phyloP scores from a whole-genome alignment of 2,329 filamentous ascomycete species.

The Magnaporthales sp. region DNA sequence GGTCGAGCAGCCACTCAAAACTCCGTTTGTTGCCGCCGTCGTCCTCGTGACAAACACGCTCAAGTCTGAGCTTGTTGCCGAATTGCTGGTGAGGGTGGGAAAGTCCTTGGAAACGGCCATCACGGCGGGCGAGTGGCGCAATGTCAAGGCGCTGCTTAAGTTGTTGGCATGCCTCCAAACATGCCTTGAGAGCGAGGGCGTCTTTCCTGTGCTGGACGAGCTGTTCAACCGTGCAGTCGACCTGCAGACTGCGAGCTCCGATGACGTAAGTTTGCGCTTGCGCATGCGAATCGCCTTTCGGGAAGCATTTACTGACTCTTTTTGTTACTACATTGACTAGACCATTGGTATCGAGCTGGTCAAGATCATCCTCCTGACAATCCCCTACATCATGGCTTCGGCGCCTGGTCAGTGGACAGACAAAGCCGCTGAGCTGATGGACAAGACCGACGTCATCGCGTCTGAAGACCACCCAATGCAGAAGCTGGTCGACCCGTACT shows the following conservation, averaged over 20 bases:
- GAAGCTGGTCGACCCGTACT: constrained; percentile 78
- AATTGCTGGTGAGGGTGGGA: constrained; percentile 58
- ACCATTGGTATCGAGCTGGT: constrained; percentile 77
- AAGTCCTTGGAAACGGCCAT: constrained; percentile 59
- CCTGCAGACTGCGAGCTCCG: constrained; percentile 83
- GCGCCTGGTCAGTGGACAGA: constrained; percentile 57
- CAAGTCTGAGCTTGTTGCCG: constrained; percentile 64
- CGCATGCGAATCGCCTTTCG: background rate
- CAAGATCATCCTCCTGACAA: constrained; percentile 90
- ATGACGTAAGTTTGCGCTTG: constrained; percentile 61
- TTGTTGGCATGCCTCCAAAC: constrained; percentile 82
- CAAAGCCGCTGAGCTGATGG: constrained; percentile 70
- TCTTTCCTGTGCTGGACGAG: constrained; percentile 79
- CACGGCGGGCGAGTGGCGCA: constrained; percentile 70
- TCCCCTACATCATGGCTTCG: constrained; percentile 80
- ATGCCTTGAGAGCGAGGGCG: constrained; percentile 71
- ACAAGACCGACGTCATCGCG: constrained; percentile 92
- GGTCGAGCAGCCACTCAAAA: constrained; percentile 91
- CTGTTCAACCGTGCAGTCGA: constrained; percentile 89
- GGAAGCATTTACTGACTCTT: background rate
- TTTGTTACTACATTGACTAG: constrained; percentile 20
- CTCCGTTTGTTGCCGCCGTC: constrained; percentile 84
- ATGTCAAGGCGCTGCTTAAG: constrained; percentile 83
- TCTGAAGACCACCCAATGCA: constrained; percentile 81
- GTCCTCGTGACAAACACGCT: constrained; percentile 71